A percentile compares a stretch with the other conserved stretches of the same genome.
Evolutionary conservation across 2,329 filamentous ascomycete species (phyloP).

Genomic region (Drechslerella dactyloides): DNA sequence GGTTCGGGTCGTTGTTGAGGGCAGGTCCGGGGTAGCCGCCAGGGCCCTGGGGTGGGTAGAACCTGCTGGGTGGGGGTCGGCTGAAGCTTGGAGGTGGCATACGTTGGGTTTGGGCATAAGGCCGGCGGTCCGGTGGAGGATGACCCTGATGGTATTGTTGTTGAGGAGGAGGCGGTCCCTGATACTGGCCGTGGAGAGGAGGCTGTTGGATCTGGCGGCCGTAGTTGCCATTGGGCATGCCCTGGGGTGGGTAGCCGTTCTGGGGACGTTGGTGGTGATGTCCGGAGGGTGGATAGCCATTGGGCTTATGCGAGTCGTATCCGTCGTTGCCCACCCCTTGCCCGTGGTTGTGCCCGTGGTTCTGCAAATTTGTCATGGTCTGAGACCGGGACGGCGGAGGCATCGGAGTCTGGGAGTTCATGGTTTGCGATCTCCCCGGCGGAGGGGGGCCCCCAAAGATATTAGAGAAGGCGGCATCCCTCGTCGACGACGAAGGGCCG

Average conservation of each 20-base stretch:
- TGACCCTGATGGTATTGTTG: constrained; percentile 47
- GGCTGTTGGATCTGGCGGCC: constrained; percentile 40
- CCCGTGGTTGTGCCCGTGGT: constrained; percentile 23
- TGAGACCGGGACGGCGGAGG: constrained; percentile 55
- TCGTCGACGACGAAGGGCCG: constrained; percentile 67
- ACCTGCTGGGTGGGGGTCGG: constrained; percentile 64
- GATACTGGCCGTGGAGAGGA: constrained; percentile 26
- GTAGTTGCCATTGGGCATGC: constrained; percentile 54
- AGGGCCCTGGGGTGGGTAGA: constrained; percentile 66
- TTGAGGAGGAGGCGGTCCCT: constrained; percentile 40
- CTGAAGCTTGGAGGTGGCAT: constrained; percentile 59
- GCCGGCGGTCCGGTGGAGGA: constrained; percentile 63
- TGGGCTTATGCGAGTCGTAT: constrained; percentile 58
- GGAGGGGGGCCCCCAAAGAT: constrained; percentile 91
- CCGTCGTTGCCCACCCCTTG: constrained; percentile 21
- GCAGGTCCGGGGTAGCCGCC: constrained; percentile 70
- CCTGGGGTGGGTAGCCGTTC: constrained; percentile 59
- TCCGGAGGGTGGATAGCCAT: constrained; percentile 59
- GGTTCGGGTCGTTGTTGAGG: constrained; percentile 81
- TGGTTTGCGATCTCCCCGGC: constrained; percentile 89
- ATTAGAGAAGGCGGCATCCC: constrained; percentile 93
- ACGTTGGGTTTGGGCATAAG: constrained; percentile 70
- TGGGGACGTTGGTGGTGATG: constrained; percentile 57
- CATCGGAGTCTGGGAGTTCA: constrained; percentile 77
- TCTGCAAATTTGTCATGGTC: constrained; percentile 41